Conservation (phyloP, 1,284 basidiomycete species). For the Chondrostereum purpureum region DNA sequence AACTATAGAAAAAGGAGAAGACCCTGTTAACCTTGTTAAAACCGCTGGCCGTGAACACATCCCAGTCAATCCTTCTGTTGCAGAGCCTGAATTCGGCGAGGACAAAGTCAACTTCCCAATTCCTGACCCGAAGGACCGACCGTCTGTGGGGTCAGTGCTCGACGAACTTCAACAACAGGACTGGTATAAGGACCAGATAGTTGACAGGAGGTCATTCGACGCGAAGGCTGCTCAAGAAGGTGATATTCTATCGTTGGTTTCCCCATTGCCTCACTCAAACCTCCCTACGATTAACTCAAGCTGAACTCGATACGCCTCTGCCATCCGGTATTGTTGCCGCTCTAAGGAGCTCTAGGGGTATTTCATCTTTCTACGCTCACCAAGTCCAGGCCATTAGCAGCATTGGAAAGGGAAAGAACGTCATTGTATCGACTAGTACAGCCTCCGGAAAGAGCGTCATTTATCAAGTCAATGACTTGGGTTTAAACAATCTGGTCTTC, state of each 20-base stretch:
- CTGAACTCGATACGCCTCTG: slow-evolving; percentile 45
- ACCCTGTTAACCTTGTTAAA: slow-evolving; percentile 58
- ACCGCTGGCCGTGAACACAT: slow-evolving; percentile 64
- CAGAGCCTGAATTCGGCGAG: slow-evolving; percentile 13
- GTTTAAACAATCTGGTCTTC: background rate
- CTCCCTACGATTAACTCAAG: slow-evolving; percentile 26
- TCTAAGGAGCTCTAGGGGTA: slow-evolving; percentile 56
- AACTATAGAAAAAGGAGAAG: slow-evolving; percentile 47
- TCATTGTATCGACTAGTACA: slow-evolving; percentile 87
- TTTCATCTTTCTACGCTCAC: slow-evolving; percentile 69
- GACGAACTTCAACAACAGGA: slow-evolving; percentile 47
- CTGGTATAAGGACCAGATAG: slow-evolving; percentile 70
- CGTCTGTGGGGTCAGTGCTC: slow-evolving; percentile 53
- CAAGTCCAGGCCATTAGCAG: slow-evolving; percentile 75
- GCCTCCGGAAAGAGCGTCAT: slow-evolving; percentile 91
- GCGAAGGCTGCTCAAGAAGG: slow-evolving; percentile 49
- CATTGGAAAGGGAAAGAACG: slow-evolving; percentile 56
- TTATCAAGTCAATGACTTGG: slow-evolving; percentile 57
- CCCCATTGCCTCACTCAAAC: background rate
- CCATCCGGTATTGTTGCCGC: slow-evolving; percentile 56
- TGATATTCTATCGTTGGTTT: slow-evolving; percentile 15
- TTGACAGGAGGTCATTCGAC: slow-evolving; percentile 46
- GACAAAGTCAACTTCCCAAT: slow-evolving; percentile 21
- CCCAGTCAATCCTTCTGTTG: slow-evolving; percentile 48
- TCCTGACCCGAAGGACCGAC: slow-evolving; percentile 46